Base-by-base conservation (phyloP, 2,329 filamentous ascomycete genomes). In the Helotiales sp. region DNA sequence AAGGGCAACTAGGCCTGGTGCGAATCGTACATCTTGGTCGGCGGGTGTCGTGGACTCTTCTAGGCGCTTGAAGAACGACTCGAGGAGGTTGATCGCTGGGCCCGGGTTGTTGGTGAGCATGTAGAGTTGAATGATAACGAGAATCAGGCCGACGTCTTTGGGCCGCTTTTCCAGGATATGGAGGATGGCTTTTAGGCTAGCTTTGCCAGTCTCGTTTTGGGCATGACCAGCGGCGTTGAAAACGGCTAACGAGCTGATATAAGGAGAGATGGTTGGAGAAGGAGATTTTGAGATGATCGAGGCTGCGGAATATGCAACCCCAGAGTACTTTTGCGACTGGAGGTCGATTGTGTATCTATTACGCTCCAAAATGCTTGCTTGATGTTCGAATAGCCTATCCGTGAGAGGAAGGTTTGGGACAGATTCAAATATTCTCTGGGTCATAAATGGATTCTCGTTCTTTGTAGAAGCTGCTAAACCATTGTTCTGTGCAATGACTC, bases 61-160 rank as follows among this genome's bases (percentile, higher is more conserved):
- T 1, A 97, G 84, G 10, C 86, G 86, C 69, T 85, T 85, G 64
- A 97, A 86, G 76, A 96, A 94, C 1, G 86, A 82, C 76, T 97
- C 91, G 1, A 97, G 82, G 6, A 93, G 83, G n/a, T 85, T 82
- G 40, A 93, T 86, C 4, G 95, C 95, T 3, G 91, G 89, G 32
- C 86, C 89, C 30, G 87, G 84, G 76, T 95, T 93, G 55, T 89
- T 87, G 47, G 85, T 87, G 60, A 89, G 83, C 17, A 96, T 83
- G 76, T 96, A 93, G 52, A 97, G 85, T 77, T 97, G 93, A 10
- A 95, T 85, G 64, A 93, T 86, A 10, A 92, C 93, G 45, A 97
- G 82, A 26, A 92, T 81, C 2, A 97, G 83, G 1, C 94, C 95
- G 24, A 97, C 82, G 76, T 97, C 93, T 67, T 87, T 87, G 0